Conservation (phyloP, 2,329 filamentous ascomycete species). For the Pseudogymnoascus sp. region DNA sequence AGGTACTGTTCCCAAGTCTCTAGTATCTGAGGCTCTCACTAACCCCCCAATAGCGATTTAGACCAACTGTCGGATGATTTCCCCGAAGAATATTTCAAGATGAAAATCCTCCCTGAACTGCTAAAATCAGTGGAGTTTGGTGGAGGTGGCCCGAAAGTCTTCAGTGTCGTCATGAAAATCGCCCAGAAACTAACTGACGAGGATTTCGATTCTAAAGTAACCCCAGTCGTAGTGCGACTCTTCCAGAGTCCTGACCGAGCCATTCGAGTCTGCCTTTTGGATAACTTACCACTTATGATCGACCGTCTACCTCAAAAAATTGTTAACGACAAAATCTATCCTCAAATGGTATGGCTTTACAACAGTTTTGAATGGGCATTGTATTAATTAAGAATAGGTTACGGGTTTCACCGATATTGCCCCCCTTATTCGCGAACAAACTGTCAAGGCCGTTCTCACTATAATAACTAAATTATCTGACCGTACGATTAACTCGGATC, state of each 20-base stretch:
- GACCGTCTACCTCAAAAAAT: conserved; percentile 80
- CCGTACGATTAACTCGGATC: conserved; percentile 84
- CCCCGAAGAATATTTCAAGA: conserved; percentile 95
- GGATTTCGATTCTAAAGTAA: conserved; percentile 79
- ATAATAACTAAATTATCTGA: conserved; percentile 87
- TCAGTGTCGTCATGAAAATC: conserved; percentile 84
- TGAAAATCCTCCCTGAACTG: conserved; percentile 90
- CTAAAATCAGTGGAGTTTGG: conserved; percentile 99
- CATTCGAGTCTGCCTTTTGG: conserved; percentile 81
- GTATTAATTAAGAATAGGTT: conserved; percentile 43
- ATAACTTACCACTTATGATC: conserved; percentile 85
- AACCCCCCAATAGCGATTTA: conserved; percentile 50
- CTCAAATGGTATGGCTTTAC: conserved; percentile 61
- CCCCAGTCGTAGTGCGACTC: conserved; percentile 76
- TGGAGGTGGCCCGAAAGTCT: conserved; percentile 86
- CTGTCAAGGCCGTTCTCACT: conserved; percentile 84
- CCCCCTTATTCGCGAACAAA: conserved; percentile 89
- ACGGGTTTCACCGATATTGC: conserved; percentile 90
- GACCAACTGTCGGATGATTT: conserved; percentile 87
- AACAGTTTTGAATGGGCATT: not conserved
- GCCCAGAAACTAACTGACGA: conserved; percentile 78
- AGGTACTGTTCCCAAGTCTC: conserved; percentile 39
- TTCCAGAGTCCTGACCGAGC: conserved; percentile 90
- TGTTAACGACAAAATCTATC: conserved; percentile 95
- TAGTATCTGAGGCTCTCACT: conserved; percentile 20